phyloP scores from a whole-genome alignment of 179 eudicot species.

The Amaranthus tricolor region DNA sequence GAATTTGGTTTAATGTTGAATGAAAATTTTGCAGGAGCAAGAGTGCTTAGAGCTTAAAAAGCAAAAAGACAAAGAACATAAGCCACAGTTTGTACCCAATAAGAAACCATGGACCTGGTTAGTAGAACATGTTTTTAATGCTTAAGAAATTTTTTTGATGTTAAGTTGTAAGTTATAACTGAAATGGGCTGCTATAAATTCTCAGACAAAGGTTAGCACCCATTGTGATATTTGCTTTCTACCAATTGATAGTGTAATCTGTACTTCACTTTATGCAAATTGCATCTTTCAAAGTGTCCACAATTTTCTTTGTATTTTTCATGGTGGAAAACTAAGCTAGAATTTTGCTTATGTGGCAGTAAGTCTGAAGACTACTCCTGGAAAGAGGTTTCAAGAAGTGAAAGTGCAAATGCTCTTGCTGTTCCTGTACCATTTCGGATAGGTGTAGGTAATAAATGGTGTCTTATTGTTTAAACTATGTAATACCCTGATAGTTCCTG shows the following conservation, averaged over 20 bases:
- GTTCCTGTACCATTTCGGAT: constrained; percentile 25
- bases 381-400: constrained; percentile 28
- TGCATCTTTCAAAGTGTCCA: background rate
- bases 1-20: background rate
- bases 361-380: constrained; percentile 30
- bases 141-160: background rate
- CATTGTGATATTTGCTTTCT: constrained; percentile 10
- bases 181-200: background rate
- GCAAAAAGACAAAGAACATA: constrained; percentile 56
- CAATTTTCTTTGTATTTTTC: background rate
- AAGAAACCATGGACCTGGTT: constrained; percentile 42
- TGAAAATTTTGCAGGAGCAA: constrained; percentile 48
- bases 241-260: background rate
- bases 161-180: background rate
- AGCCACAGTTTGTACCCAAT: constrained; percentile 37
- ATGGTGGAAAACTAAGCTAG: constrained; percentile 15
- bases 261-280: background rate
- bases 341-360: constrained; percentile 34
- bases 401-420: constrained; percentile 28
- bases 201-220: background rate
- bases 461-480: background rate
- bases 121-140: constrained; percentile 19
- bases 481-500: background rate
- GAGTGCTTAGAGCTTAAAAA: constrained; percentile 59
- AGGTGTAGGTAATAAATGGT: constrained; percentile 30